These are phyloP conservation scores for Pinus taeda DNA, from an alignment of 75 land plant genomes.

Conservation along the genomic window DNA sequence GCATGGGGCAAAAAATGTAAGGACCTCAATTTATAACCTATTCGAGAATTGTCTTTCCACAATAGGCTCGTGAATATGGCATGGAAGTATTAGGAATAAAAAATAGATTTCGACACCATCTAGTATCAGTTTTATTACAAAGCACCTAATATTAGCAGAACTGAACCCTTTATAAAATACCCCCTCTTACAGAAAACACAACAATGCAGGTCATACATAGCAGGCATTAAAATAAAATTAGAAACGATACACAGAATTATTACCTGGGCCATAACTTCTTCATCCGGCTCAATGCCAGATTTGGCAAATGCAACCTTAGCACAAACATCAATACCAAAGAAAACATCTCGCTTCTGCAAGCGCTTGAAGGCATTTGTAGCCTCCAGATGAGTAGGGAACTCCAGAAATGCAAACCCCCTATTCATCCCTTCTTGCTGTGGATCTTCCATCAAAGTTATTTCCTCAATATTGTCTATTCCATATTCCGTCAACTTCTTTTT, in stretches of 20 bases:
- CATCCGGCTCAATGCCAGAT: slow-evolving; percentile 44
- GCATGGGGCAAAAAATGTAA: not conserved
- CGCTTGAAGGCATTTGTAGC: slow-evolving; percentile 38
- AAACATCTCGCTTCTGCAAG: slow-evolving; percentile 32
- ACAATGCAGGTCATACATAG: not conserved
- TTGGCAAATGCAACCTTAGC: slow-evolving; percentile 56
- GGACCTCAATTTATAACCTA: no score
- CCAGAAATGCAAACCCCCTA: slow-evolving; percentile 51
- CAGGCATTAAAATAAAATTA: not conserved
- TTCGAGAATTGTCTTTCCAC: no score
- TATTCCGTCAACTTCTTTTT: slow-evolving; percentile 33
- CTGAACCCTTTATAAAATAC: not conserved
- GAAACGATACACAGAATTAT: not conserved
- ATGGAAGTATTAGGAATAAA: no score
- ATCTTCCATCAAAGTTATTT: slow-evolving; percentile 51
- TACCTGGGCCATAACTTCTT: slow-evolving; percentile 51
- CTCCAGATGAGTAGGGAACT: slow-evolving; percentile 49
- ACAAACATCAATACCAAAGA: slow-evolving; percentile 38
- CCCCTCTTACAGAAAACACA: not conserved
- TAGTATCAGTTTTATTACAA: not conserved
- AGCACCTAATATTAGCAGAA: not conserved
- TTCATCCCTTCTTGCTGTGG: slow-evolving; percentile 34
- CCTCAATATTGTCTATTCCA: slow-evolving; percentile 40
- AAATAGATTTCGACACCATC: no score
- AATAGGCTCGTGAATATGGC: no score